Evolutionary conservation across 176 grass and related monocot genomes (phyloP).

Genomic region (Oropetium thomaeum): DNA sequence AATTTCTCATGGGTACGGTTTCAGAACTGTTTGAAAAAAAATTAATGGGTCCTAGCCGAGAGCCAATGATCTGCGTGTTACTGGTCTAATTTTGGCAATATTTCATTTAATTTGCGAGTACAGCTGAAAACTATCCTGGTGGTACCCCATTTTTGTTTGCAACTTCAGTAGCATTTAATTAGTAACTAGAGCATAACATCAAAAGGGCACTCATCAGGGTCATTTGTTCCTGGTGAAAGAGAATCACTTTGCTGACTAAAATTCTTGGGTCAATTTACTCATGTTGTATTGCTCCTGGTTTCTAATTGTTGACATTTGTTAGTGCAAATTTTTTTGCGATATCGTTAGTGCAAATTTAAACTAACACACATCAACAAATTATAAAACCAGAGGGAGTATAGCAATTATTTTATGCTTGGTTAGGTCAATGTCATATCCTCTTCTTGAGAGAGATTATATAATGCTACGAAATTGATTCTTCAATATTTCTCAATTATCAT

Average conservation of each 20-base stretch:
- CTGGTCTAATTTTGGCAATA: background rate
- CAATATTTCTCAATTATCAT: background rate
- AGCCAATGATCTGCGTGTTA: background rate
- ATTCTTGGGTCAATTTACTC: background rate
- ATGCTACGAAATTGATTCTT: conserved; percentile 1
- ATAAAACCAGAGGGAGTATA: too few relatives aligned
- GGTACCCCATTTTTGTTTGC: background rate
- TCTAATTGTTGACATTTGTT: too few relatives aligned
- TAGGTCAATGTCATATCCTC: background rate
- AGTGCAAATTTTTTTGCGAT: too few relatives aligned
- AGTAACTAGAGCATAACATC: background rate
- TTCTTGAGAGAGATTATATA: background rate
- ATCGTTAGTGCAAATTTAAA: too few relatives aligned
- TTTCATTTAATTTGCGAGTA: conserved; percentile 17
- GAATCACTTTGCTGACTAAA: background rate
- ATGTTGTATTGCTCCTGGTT: too few relatives aligned
- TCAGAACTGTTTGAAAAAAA: background rate
- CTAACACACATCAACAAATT: too few relatives aligned
- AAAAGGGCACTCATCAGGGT: background rate
- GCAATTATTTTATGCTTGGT: too few relatives aligned
- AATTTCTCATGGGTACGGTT: background rate
- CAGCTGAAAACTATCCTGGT: conserved; percentile 1
- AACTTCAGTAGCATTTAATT: conserved; percentile 2
- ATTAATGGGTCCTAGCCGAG: background rate
- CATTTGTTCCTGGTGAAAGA: background rate